These are phyloP conservation scores for Malassezia furfur DNA, from an alignment of 1,284 basidiomycete genomes.

Conservation along the genomic window DNA sequence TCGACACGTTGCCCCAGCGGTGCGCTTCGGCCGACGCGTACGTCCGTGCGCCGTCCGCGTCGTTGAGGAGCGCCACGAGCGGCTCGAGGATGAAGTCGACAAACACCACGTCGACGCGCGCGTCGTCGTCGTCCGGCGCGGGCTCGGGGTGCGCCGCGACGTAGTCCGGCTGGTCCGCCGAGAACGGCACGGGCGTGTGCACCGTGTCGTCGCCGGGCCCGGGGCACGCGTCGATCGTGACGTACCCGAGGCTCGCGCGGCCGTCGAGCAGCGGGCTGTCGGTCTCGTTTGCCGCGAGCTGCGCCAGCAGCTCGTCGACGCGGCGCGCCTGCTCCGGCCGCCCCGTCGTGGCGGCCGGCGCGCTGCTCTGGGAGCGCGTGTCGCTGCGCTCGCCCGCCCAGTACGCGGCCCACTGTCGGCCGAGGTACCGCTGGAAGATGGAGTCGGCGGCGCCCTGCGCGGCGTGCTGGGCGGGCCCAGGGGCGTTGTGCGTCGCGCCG, in stretches of 20 bases:
- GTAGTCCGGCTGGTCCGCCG: slow-evolving; percentile 35
- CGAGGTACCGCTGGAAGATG: slow-evolving; percentile 23
- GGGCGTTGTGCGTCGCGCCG: slow-evolving; percentile 23
- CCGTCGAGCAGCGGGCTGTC: background rate
- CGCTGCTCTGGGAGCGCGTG: background rate
- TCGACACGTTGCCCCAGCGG: slow-evolving; percentile 35
- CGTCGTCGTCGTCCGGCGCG: slow-evolving; percentile 14
- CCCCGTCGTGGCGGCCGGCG: slow-evolving; percentile 15
- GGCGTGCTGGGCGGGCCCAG: slow-evolving; percentile 22
- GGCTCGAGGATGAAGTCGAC: slow-evolving; percentile 30
- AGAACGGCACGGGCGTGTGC: slow-evolving; percentile 29
- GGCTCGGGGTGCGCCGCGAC: slow-evolving; percentile 28
- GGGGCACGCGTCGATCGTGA: slow-evolving; percentile 36
- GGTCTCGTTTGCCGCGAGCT: background rate
- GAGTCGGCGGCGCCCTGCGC: slow-evolving; percentile 21
- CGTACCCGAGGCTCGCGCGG: slow-evolving; percentile 37
- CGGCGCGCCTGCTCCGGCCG: slow-evolving; percentile 14
- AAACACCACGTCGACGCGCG: slow-evolving; percentile 27
- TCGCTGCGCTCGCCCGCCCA: slow-evolving; percentile 13
- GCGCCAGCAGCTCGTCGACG: slow-evolving; percentile 6
- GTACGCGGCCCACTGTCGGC: slow-evolving; percentile 2
- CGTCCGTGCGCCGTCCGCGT: slow-evolving; percentile 12
- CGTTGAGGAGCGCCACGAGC: slow-evolving; percentile 23
- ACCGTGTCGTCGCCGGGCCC: slow-evolving; percentile 39
- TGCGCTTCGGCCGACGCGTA: slow-evolving; percentile 25